phyloP scores from a whole-genome alignment of 306 rosid species.

The Fagus sylvatica region DNA sequence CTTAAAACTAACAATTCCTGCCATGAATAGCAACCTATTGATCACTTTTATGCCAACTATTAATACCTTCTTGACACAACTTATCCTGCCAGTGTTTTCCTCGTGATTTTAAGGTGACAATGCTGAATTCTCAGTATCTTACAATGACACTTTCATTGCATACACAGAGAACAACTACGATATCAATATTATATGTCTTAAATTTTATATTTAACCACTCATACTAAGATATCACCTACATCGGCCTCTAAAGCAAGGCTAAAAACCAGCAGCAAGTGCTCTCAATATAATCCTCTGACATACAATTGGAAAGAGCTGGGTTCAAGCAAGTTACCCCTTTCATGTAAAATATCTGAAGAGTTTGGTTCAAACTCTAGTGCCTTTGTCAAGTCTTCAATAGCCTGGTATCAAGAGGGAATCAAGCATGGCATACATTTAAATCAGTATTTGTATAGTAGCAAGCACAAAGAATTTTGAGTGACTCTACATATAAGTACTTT shows the following conservation, averaged over 20 bases:
- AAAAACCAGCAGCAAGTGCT: not conserved
- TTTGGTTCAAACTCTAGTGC: constrained; percentile 85
- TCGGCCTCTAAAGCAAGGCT: not conserved
- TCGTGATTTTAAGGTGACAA: not conserved
- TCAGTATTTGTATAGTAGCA: constrained; percentile 28
- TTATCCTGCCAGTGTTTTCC: not conserved
- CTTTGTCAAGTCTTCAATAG: constrained; percentile 82
- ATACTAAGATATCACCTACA: not conserved
- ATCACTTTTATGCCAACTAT: constrained; percentile 1
- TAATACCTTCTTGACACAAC: not conserved
- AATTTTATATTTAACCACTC: not conserved
- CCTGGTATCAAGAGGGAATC: constrained; percentile 49
- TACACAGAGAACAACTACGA: not conserved
- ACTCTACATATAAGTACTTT: not conserved
- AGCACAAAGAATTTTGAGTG: constrained; percentile 5
- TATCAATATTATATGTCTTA: not conserved
- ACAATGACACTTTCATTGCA: not conserved
- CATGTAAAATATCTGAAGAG: constrained; percentile 80
- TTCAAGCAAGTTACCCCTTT: constrained; percentile 67
- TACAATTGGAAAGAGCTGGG: not conserved
- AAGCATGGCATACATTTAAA: constrained; percentile 14
- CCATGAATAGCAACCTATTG: constrained; percentile 19
- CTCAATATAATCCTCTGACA: constrained; percentile 2
- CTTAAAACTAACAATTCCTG: constrained; percentile 85
- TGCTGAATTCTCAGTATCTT: too few relatives aligned